Evolutionary conservation across 2,329 filamentous ascomycete genomes (phyloP).

Genomic region (Colletotrichum endophyticum): DNA sequence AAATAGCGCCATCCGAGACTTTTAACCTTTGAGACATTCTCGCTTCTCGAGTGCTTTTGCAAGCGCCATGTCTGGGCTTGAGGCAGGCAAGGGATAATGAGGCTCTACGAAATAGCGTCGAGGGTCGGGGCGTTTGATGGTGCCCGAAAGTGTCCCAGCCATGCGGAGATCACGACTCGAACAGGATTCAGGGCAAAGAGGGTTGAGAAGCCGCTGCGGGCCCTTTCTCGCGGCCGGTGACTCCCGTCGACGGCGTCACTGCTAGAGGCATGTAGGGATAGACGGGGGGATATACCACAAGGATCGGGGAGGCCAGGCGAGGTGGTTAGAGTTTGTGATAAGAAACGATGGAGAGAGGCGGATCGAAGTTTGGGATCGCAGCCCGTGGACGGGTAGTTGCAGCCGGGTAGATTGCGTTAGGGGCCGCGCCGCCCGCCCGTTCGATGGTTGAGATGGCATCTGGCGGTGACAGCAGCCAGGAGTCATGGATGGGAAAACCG

Average conservation of each 20-base stretch:
- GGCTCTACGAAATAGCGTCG: background rate
- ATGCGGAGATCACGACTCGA: background rate
- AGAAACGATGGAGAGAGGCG: background rate
- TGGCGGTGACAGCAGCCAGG: background rate
- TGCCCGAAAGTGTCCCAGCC: background rate
- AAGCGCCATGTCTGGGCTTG: background rate
- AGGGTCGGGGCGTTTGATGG: background rate
- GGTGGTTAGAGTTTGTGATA: background rate
- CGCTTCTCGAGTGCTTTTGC: background rate
- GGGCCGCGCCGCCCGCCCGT: background rate
- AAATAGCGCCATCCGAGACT: background rate
- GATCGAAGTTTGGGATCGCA: background rate
- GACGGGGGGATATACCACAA: background rate
- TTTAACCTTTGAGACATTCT: background rate
- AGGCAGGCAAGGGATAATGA: constrained; percentile 5
- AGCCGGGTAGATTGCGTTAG: background rate
- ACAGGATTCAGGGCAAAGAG: background rate
- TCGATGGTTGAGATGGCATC: background rate
- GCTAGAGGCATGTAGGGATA: background rate
- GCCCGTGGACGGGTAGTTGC: background rate
- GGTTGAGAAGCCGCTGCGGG: background rate
- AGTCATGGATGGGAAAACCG: background rate
- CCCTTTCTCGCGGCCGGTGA: background rate
- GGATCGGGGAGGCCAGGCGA: background rate
- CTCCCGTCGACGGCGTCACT: background rate